A percentile compares a stretch with the other conserved stretches of the same genome.
Evolutionary conservation across 2,329 filamentous ascomycete species (phyloP).

Genomic region (Ophiostoma quercus): DNA sequence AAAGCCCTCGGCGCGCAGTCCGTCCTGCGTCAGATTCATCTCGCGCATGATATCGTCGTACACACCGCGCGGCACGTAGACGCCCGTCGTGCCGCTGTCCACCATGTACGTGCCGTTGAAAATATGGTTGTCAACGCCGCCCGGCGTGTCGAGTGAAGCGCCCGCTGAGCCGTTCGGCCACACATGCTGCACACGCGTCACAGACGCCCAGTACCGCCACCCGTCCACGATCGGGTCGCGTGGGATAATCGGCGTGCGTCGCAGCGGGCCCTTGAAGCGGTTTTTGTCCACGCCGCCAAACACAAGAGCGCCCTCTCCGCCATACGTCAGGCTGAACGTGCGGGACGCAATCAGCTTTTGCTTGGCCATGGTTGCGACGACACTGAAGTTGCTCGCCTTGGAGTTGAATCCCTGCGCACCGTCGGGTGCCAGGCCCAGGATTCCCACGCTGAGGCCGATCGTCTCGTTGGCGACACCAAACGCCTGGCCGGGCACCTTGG

Average conservation of each 20-base stretch:
- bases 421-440: conserved; percentile 6
- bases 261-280: neutral
- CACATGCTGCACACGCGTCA: neutral
- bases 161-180: neutral
- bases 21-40: neutral
- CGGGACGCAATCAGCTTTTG: neutral
- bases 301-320: neutral
- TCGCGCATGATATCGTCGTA: neutral
- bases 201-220: neutral
- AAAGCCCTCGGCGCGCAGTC: neutral
- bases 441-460: conserved; percentile 17
- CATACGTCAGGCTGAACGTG: neutral
- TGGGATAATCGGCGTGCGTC: neutral
- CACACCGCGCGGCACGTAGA: neutral
- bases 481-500: neutral
- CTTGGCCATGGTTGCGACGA: neutral
- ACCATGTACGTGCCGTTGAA: neutral
- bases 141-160: neutral
- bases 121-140: neutral
- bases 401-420: neutral
- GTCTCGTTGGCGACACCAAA: conserved; percentile 22
- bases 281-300: neutral
- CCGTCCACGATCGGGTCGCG: neutral
- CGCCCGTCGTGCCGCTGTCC: neutral
- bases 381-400: neutral